A percentile compares a stretch with the other conserved stretches of the same genome.
phyloP scores from a whole-genome alignment of 306 rosid species.

The Quercus dentata region DNA sequence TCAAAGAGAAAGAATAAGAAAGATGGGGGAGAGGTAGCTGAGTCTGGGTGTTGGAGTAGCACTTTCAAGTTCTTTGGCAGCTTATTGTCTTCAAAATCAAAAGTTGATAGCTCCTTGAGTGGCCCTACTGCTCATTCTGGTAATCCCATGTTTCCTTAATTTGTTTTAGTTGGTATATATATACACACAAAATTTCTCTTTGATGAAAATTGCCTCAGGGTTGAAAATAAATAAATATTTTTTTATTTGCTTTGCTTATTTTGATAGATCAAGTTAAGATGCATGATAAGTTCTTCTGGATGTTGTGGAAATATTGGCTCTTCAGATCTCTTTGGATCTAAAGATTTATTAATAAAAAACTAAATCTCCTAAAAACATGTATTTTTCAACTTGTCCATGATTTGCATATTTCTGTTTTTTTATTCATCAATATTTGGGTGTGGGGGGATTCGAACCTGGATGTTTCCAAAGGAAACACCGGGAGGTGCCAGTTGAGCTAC shows the following conservation, averaged over 20 bases:
- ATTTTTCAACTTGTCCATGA: constrained; percentile 2
- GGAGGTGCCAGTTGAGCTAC: too few relatives aligned
- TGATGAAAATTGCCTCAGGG: constrained; percentile 14
- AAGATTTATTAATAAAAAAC: constrained; percentile 10
- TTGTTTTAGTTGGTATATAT: constrained; percentile 2
- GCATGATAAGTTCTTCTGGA: background rate
- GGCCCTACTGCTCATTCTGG: constrained; percentile 58
- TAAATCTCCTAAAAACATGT: constrained; percentile 1
- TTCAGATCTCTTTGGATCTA: constrained; percentile 13
- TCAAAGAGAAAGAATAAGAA: constrained; percentile 46
- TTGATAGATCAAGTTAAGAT: constrained; percentile 18
- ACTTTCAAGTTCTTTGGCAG: constrained; percentile 54
- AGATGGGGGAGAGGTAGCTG: constrained; percentile 36
- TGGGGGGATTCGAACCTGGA: too few relatives aligned
- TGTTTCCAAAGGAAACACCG: too few relatives aligned
- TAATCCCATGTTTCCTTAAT: constrained; percentile 24
- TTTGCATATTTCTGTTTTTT: background rate
- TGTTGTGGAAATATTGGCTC: background rate
- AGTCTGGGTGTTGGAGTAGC: constrained; percentile 57
- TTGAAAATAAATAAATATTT: background rate
- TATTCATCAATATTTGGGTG: too few relatives aligned
- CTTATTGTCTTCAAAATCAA: constrained; percentile 84
- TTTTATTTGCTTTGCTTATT: background rate
- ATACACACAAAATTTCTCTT: constrained; percentile 9
- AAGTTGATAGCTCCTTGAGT: constrained; percentile 66